A percentile compares a stretch with the other conserved stretches of the same genome.
Evolutionary conservation across 331 rosid species (phyloP).

Genomic region (Acacia concinna): DNA sequence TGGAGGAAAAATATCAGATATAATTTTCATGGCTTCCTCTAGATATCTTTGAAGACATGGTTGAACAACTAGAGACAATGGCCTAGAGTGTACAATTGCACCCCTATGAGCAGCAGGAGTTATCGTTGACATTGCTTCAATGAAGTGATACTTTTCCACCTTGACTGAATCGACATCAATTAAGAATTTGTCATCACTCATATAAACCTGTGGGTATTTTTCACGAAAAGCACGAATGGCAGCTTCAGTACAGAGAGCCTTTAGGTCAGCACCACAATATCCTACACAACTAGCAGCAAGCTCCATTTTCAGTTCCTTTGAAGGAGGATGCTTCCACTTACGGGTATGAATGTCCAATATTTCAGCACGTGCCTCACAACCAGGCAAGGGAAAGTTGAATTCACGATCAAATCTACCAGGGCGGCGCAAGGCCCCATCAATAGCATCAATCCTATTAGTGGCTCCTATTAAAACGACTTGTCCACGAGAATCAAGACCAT

Average conservation of each 20-base stretch:
- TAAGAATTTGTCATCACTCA: conserved; percentile 94
- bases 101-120: conserved; percentile 99
- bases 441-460: conserved; percentile 96
- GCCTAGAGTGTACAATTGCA: conserved; percentile 88
- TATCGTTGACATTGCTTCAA: conserved; percentile 96
- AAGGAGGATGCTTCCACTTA: conserved; percentile 94
- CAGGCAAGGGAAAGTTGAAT: conserved; percentile 91
- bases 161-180: conserved; percentile 89
- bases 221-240: conserved; percentile 96
- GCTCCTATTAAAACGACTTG: conserved; percentile 99
- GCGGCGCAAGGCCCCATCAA: conserved; percentile 97
- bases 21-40: conserved; percentile 56
- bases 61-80: conserved; percentile 83
- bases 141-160: conserved; percentile 86
- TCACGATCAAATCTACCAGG: conserved; percentile 99
- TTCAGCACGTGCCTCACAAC: conserved; percentile 95
- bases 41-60: conserved; percentile 84
- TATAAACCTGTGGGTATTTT: conserved; percentile 95
- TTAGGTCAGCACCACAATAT: conserved; percentile 97
- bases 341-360: conserved; percentile 93
- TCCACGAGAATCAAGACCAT: conserved; percentile 99
- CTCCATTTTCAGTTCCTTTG: conserved; percentile 68
- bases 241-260: conserved; percentile 99
- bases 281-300: conserved; percentile 99
- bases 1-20: conserved; percentile 79